Conservation (phyloP, 139 green algal species). For the Chlamydomonas sp. region DNA sequence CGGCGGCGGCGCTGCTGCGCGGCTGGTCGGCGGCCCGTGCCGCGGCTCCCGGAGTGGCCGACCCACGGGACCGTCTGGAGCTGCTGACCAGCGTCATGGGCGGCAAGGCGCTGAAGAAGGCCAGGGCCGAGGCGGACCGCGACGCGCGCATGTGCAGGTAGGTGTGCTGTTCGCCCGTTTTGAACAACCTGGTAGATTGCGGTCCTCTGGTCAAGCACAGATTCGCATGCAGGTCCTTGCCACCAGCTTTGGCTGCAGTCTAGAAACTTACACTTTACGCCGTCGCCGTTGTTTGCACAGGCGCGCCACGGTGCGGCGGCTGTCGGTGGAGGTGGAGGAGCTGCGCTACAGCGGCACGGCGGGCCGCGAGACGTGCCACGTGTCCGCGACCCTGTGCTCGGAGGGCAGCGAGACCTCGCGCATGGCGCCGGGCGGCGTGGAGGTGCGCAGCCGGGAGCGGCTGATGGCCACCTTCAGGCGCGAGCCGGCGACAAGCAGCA, state of each 20-base stretch:
- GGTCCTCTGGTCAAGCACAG: no score
- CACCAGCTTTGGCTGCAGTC: no score
- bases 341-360: not conserved
- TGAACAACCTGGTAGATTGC: no score
- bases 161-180: not conserved
- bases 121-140: slow-evolving; percentile 1
- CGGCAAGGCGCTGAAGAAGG: not conserved
- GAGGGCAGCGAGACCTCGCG: not conserved
- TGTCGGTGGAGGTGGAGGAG: slow-evolving; percentile 22
- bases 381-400: not conserved
- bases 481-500: not conserved
- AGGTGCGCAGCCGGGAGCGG: not conserved
- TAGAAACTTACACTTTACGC: no score
- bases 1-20: slow-evolving; percentile 27
- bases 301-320: not conserved
- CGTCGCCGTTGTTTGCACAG: not conserved
- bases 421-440: no score
- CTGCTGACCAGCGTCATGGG: slow-evolving; percentile 13
- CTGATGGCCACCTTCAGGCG: not conserved
- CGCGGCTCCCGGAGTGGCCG: not conserved
- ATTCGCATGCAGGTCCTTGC: no score
- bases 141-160: slow-evolving; percentile 13
- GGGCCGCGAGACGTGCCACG: not conserved
- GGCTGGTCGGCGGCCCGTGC: slow-evolving; percentile 31
- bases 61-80: not conserved